Evolutionary conservation across 208 protist genomes (phyloP).

Genomic region (Leishmania mexicana): DNA sequence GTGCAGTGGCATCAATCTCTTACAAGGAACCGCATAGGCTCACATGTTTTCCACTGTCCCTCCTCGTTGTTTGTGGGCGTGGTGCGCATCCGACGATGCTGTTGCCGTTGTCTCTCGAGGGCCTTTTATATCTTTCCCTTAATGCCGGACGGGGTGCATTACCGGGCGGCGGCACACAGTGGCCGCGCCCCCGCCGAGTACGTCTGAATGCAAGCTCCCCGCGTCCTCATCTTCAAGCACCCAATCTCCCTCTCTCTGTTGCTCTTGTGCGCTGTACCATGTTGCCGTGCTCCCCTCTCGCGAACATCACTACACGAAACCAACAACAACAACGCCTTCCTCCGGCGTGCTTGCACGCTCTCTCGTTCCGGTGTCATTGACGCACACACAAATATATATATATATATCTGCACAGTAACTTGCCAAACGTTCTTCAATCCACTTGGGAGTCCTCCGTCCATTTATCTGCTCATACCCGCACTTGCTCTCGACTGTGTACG

Average conservation of each 20-base stretch:
- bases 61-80: background rate
- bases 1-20: background rate
- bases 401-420: background rate
- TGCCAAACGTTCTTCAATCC: background rate
- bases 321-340: background rate
- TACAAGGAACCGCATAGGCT: background rate
- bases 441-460: background rate
- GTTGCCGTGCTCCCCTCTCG: background rate
- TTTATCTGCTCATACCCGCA: background rate
- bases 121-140: background rate
- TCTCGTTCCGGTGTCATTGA: background rate
- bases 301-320: background rate
- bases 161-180: background rate
- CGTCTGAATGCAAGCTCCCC: background rate
- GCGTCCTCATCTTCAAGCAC: background rate
- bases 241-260: background rate
- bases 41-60: background rate
- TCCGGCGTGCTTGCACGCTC: background rate
- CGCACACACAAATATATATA: background rate
- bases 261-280: too few species aligned
- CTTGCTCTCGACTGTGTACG: background rate
- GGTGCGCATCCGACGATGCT: background rate
- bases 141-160: background rate
- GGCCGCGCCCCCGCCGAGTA: background rate
- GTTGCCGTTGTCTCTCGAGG: background rate